A percentile compares a stretch with the other conserved stretches of the same genome.
Conservation (phyloP, 192 early-diverging fungal genomes). For the Coemansia sp. region DNA sequence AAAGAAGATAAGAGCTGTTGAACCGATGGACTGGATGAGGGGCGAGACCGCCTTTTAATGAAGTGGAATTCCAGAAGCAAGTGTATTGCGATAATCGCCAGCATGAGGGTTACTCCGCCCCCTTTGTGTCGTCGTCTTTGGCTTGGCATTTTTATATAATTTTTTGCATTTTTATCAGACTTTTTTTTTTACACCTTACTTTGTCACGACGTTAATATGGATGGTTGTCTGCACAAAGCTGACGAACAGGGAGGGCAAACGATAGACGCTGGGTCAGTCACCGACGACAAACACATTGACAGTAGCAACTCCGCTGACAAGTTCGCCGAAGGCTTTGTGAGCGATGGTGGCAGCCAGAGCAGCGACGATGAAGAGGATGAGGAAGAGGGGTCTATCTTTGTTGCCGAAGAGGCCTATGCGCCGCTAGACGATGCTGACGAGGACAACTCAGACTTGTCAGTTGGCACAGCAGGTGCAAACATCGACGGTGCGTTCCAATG, state of each 20-base stretch:
- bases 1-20: neutral
- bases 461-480: neutral
- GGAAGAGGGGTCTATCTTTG: slow-evolving; percentile 29
- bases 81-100: neutral
- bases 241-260: neutral
- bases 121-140: neutral
- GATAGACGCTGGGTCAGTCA: neutral
- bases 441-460: neutral
- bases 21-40: neutral
- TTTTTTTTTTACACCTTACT: neutral
- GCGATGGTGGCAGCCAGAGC: neutral
- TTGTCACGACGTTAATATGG: slow-evolving; percentile 9
- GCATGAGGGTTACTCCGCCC: neutral
- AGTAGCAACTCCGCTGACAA: neutral
- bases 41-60: neutral
- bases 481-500: slow-evolving; percentile 11
- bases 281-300: neutral
- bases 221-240: neutral
- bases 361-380: slow-evolving; percentile 8
- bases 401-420: slow-evolving; percentile 29
- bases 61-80: neutral
- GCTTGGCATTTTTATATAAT: neutral
- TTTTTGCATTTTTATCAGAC: neutral
- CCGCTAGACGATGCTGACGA: slow-evolving; percentile 25
- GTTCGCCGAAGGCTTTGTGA: neutral